Evolutionary conservation across 73 alveolate species (phyloP), one percentile per base, ranked within the genome.

Genomic region (Paramecium biaurelia): DNA sequence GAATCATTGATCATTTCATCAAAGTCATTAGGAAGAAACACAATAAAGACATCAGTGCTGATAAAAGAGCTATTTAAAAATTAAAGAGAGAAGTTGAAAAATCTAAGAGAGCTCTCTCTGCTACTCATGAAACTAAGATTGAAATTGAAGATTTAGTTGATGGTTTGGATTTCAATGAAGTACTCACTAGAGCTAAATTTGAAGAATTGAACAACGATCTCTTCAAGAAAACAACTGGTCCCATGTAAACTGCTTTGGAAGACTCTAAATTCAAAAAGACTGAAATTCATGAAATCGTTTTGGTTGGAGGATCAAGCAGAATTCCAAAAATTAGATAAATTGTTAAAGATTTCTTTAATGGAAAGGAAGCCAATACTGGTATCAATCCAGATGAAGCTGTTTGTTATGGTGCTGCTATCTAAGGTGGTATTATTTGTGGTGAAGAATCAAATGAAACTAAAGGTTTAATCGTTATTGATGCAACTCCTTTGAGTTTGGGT

Each of bases 341-440:
- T 49, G 93, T 98, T 67, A 98, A 94, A 93, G 99, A 97, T 85
- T 98, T 93, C 98, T 98, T 98, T 98, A 96, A 97, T 88, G 99
- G 99, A 63, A 98, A 98, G 90, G 99, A 98, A 89, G 99, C 99
- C 30, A 97, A 97, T 95, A 95, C 98, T 76, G 99, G 99, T 34
- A 98, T 98, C 92, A 98, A 98, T 92, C 99, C 99, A 9, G 99
- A 98, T 92, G 99, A 98, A 93, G 99, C 99, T 7, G 99, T 98
- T 34, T 99, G 99, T 42, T 98, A 98, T 74, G 99, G 99, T 41
- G 99, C 99, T 26, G 99, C 99, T 1, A 99, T 98, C 68, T 98
- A 98, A 93, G 99, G 99, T 8, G 99, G 99, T 28, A 96, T 98
- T 37, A 87, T 98, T 42, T 97, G 98, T 20, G 99, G 99, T 14